Base-by-base conservation (phyloP, 2,329 filamentous ascomycete genomes). In the Talaromyces islandicus region DNA sequence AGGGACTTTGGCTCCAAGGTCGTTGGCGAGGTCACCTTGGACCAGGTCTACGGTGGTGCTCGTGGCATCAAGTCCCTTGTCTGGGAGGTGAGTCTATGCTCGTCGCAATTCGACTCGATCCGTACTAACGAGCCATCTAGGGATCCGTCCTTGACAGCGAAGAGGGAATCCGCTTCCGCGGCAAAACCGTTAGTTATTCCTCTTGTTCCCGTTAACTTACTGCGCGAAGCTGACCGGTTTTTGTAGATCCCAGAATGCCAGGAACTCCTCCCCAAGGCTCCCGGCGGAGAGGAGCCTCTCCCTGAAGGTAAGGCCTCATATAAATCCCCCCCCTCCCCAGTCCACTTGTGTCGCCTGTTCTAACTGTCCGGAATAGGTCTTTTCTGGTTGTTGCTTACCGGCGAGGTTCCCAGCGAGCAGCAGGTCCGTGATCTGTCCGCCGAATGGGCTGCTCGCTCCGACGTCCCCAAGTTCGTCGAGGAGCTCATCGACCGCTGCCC, bases 401-500 rank as follows among this genome's bases (percentile, higher is more conserved):
- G 94, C 70, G 94, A 99, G 86, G 91, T 99, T 69, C 94, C 94
- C 70, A 90, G 88, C 68, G 94, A 97, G 85, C 91, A 97, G 84
- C 94, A 99, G 85, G 94, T 97, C 73, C 92, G 92, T 77, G 92
- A 95, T 75, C 89, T 99, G 68, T 97, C 94, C 69, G 93, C 94
- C 65, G 94, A 99, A 82, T 97, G 93, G 94, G 94, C 94, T 77
- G 94, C 94, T 75, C 92, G 94, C 73, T 92, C 94, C 80, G 91
- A 95, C 73, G 83, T 99, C 69, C 94, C 94, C 82, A 96, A 96
- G 83, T 97, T 96, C 81, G 86, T 99, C 74, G 92, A 96, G 85
- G 94, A 99, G 84, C 89, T 99, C 77, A 96, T 99, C 81, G 94
- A 99, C 88, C 92, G 94, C 84, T 97, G 93, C 90, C 94, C 94